Conservation (phyloP, 1,139 yeast species). For the Candida sojae region DNA sequence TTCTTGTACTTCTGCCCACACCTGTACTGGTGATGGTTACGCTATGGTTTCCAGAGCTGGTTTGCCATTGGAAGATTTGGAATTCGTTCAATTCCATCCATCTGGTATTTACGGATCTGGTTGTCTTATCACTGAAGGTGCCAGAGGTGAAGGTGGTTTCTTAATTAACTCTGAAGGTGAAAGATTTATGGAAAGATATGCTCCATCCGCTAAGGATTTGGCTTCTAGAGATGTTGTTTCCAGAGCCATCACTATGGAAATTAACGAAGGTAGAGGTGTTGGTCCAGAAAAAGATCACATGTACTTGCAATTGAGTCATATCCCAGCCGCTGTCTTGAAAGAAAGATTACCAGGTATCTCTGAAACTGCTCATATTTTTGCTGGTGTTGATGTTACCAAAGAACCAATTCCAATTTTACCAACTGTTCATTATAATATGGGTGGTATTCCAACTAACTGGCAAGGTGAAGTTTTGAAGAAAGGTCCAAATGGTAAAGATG, state of each 20-base stretch:
- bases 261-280: slow-evolving; percentile 98
- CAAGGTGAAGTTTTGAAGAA: slow-evolving; percentile 90
- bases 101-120: slow-evolving; percentile 99
- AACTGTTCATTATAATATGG: slow-evolving; percentile 99
- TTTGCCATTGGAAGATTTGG: slow-evolving; percentile 94
- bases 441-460: slow-evolving; percentile 99
- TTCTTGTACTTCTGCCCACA: slow-evolving; percentile 98
- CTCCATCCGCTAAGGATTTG: slow-evolving; percentile 97
- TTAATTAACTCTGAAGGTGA: slow-evolving; percentile 96
- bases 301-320: slow-evolving; percentile 89
- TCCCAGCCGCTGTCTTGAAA: slow-evolving; percentile 87
- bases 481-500: slow-evolving; percentile 87
- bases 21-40: slow-evolving; percentile 98
- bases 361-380: slow-evolving; percentile 97
- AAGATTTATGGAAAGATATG: slow-evolving; percentile 99
- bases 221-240: slow-evolving; percentile 99
- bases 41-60: slow-evolving; percentile 99
- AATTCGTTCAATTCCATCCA: slow-evolving; percentile 98
- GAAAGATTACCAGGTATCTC: slow-evolving; percentile 99
- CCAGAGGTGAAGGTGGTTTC: slow-evolving; percentile 99
- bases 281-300: slow-evolving; percentile 96
- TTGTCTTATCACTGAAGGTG: slow-evolving; percentile 97
- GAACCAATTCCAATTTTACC: slow-evolving; percentile 99
- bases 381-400: slow-evolving; percentile 99
- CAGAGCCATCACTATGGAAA: slow-evolving; percentile 97